These are phyloP conservation scores for Gossypium ekmanianum DNA, from an alignment of 345 rosid species.

Conservation along the genomic window DNA sequence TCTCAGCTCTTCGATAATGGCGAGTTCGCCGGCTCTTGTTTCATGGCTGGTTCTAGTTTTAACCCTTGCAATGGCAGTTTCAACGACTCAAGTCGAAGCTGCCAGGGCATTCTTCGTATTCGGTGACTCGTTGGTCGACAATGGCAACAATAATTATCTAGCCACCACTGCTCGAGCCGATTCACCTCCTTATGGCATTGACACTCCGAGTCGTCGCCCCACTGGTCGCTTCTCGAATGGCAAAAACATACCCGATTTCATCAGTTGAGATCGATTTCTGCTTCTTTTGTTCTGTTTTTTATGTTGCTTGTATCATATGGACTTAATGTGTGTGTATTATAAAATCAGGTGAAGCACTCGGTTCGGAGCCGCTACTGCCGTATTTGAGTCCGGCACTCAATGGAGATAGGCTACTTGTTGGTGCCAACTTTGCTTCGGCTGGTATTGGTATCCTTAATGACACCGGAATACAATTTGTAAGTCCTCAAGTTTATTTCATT, in stretches of 20 bases:
- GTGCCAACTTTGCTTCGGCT: constrained; percentile 96
- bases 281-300: not conserved
- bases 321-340: not conserved
- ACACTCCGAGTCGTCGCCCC: constrained; percentile 61
- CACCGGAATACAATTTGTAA: constrained; percentile 86
- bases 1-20: constrained; percentile 14
- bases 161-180: constrained; percentile 83
- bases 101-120: constrained; percentile 52
- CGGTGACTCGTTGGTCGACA: constrained; percentile 76
- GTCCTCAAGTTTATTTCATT: constrained; percentile 15
- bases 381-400: constrained; percentile 65
- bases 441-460: constrained; percentile 92
- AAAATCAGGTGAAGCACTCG: constrained; percentile 58
- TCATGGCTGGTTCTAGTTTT: constrained; percentile 1
- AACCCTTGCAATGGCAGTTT: constrained; percentile 8
- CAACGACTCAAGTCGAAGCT: constrained; percentile 31
- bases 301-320: not conserved
- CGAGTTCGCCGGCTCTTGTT: not conserved
- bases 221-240: constrained; percentile 94
- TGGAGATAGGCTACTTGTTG: constrained; percentile 57
- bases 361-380: constrained; percentile 65
- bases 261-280: constrained; percentile 37
- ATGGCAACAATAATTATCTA: constrained; percentile 72
- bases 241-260: constrained; percentile 79
- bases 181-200: constrained; percentile 76